Evolutionary conservation across 2,329 filamentous ascomycete species (phyloP).

Genomic region (Paraphoma chrysanthemicola): DNA sequence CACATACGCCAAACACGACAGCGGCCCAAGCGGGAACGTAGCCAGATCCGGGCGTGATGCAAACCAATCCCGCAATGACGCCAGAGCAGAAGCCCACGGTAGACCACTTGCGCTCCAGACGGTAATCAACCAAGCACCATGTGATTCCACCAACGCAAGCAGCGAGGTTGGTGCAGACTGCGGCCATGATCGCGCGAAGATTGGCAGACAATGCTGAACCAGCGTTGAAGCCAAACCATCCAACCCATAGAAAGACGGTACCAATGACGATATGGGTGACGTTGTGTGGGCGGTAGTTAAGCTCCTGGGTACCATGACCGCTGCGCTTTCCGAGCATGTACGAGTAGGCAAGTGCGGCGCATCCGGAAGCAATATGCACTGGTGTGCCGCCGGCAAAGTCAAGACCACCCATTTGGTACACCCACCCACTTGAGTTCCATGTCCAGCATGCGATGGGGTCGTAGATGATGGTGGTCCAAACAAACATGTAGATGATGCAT

Average conservation of each 20-base stretch:
- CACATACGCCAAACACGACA: slow-evolving; percentile 78
- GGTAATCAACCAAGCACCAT: slow-evolving; percentile 89
- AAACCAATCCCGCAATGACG: slow-evolving; percentile 84
- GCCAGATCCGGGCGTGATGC: slow-evolving; percentile 87
- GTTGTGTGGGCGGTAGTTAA: slow-evolving; percentile 93
- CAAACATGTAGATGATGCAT: slow-evolving; percentile 89
- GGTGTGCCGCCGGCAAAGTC: slow-evolving; percentile 92
- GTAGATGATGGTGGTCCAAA: slow-evolving; percentile 90
- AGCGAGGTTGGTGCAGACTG: slow-evolving; percentile 83
- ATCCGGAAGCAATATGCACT: slow-evolving; percentile 85
- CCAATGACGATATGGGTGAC: slow-evolving; percentile 92
- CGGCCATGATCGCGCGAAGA: slow-evolving; percentile 84
- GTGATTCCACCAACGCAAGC: slow-evolving; percentile 85
- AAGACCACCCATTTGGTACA: slow-evolving; percentile 77
- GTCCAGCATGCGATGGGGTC: slow-evolving; percentile 96
- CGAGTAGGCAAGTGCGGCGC: slow-evolving; percentile 85
- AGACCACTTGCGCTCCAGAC: slow-evolving; percentile 89
- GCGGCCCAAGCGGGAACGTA: slow-evolving; percentile 87
- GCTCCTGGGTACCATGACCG: slow-evolving; percentile 83
- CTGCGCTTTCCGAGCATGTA: slow-evolving; percentile 88
- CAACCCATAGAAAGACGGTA: slow-evolving; percentile 93
- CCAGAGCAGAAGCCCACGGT: slow-evolving; percentile 93
- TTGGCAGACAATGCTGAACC: slow-evolving; percentile 83
- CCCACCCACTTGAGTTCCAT: slow-evolving; percentile 86
- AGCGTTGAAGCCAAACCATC: slow-evolving; percentile 95